Evolutionary conservation across 495 filamentous ascomycete genomes (phyloP).

Genomic region (Clavariopsis aquatica): DNA sequence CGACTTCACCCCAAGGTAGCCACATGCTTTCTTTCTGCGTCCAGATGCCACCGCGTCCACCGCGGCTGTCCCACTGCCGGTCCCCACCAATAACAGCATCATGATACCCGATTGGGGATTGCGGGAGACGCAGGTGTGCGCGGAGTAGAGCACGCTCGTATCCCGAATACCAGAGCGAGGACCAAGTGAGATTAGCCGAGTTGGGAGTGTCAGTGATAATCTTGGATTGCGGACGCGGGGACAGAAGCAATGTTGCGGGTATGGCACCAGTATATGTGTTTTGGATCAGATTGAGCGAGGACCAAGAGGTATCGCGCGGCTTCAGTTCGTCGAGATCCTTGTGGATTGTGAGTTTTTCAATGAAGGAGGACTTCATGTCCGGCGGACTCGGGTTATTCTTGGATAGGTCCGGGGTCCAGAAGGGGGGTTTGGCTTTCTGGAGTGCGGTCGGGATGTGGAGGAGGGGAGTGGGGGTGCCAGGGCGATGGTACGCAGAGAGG

Average conservation of each 20-base stretch:
- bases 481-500: slow-evolving; percentile 19
- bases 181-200: slow-evolving; percentile 21
- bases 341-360: slow-evolving; percentile 16
- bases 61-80: slow-evolving; percentile 56
- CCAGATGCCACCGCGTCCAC: slow-evolving; percentile 62
- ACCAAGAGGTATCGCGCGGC: slow-evolving; percentile 28
- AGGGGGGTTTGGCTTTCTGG: slow-evolving; percentile 23
- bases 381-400: slow-evolving; percentile 17
- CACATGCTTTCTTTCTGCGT: slow-evolving; percentile 54
- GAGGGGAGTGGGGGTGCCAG: slow-evolving; percentile 22
- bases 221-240: neutral
- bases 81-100: slow-evolving; percentile 53
- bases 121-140: slow-evolving; percentile 44
- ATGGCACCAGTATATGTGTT: slow-evolving; percentile 36
- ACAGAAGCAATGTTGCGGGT: slow-evolving; percentile 28
- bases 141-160: slow-evolving; percentile 37
- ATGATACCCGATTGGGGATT: slow-evolving; percentile 49
- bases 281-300: slow-evolving; percentile 19
- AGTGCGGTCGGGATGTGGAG: slow-evolving; percentile 26
- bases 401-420: slow-evolving; percentile 27
- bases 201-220: neutral
- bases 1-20: slow-evolving; percentile 53
- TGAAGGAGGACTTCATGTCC: slow-evolving; percentile 24
- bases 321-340: slow-evolving; percentile 31
- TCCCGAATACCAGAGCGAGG: slow-evolving; percentile 25